Conservation (phyloP, 2,329 filamentous ascomycete species). For the Amauroascus verrucosus region DNA sequence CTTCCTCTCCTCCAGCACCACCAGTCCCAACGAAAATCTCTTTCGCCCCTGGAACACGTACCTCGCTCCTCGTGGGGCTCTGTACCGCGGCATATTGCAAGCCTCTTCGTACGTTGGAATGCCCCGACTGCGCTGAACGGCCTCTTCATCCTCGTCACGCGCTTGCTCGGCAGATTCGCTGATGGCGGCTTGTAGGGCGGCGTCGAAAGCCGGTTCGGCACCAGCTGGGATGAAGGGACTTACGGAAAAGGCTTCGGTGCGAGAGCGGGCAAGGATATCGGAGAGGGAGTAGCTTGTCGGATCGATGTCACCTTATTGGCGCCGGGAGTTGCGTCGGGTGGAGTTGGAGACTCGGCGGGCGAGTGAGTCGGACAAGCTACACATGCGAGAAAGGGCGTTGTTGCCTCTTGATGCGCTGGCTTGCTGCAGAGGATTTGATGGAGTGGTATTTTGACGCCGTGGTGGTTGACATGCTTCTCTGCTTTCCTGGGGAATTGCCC, state of each 20-base stretch:
- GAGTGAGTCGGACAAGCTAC: neutral
- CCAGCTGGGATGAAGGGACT: constrained; percentile 5
- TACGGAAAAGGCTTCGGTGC: constrained; percentile 10
- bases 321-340: neutral
- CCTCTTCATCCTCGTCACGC: constrained; percentile 17
- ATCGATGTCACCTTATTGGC: neutral
- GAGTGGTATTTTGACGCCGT: neutral
- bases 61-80: constrained; percentile 12
- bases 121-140: constrained; percentile 15
- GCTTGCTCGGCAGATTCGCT: constrained; percentile 16
- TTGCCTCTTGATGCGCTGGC: neutral
- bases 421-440: neutral
- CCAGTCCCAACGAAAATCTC: neutral
- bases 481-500: neutral
- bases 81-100: constrained; percentile 12
- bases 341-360: too few species aligned
- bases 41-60: constrained; percentile 17
- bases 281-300: constrained; percentile 12
- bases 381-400: neutral
- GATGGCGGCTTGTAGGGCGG: constrained; percentile 17
- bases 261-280: constrained; percentile 13
- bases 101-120: constrained; percentile 18
- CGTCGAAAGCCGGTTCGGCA: constrained; percentile 9
- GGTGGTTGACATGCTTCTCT: neutral
- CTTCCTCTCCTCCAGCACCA: neutral